phyloP scores from a whole-genome alignment of 179 eudicot species.

The Gypsophila paniculata region DNA sequence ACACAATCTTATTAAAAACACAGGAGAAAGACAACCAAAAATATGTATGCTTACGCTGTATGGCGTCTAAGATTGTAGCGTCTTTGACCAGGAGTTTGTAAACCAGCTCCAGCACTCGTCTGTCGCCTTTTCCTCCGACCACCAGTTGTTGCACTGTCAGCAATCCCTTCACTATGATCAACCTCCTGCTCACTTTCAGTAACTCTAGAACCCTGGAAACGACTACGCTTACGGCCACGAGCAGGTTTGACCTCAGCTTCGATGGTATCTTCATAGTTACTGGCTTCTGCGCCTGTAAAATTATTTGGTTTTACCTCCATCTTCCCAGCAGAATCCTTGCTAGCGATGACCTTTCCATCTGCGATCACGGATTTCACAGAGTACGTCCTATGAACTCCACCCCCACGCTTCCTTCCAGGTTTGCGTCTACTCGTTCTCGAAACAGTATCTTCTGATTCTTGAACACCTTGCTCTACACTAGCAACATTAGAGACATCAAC shows the following conservation, averaged over 20 bases:
- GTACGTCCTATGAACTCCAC: constrained; percentile 44
- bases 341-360: constrained; percentile 51
- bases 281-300: constrained; percentile 33
- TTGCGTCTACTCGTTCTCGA: constrained; percentile 34
- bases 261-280: constrained; percentile 31
- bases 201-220: constrained; percentile 45
- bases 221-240: constrained; percentile 50
- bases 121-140: constrained; percentile 71
- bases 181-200: constrained; percentile 56
- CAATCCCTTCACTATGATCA: constrained; percentile 60
- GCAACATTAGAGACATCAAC: constrained; percentile 37
- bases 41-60: constrained; percentile 52
- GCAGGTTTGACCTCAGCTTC: constrained; percentile 34
- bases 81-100: constrained; percentile 54
- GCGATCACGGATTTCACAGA: constrained; percentile 64
- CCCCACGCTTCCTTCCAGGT: constrained; percentile 36
- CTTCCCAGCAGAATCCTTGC: constrained; percentile 28
- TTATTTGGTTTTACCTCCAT: constrained; percentile 35
- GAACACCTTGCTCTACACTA: constrained; percentile 34
- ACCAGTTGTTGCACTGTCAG: constrained; percentile 67
- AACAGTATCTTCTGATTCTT: constrained; percentile 58
- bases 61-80: constrained; percentile 82
- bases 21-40: not conserved
- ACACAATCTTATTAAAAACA: not conserved
- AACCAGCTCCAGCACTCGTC: constrained; percentile 39